Conservation (phyloP, 1,139 yeast genomes). For the Arxiozyma slooffiae region DNA sequence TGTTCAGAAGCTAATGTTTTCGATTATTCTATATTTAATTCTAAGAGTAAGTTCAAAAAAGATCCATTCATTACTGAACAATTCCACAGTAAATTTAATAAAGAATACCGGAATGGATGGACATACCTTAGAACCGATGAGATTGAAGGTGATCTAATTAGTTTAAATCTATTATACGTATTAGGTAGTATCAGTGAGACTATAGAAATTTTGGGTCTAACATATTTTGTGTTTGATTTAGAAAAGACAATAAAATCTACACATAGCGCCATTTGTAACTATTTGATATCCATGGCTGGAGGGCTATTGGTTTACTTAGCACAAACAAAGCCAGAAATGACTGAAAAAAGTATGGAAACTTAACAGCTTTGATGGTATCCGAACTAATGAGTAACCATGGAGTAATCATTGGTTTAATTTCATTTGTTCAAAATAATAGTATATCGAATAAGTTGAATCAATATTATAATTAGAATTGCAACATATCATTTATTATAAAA, state of each 20-base stretch:
- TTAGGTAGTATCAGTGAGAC: slow-evolving; percentile 82
- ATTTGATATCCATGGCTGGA: slow-evolving; percentile 73
- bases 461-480: slow-evolving; percentile 55
- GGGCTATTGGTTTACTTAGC: slow-evolving; percentile 73
- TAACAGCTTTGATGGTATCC: slow-evolving; percentile 77
- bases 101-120: slow-evolving; percentile 50
- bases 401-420: slow-evolving; percentile 73
- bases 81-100: slow-evolving; percentile 43
- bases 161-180: slow-evolving; percentile 73
- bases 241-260: slow-evolving; percentile 65
- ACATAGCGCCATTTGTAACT: slow-evolving; percentile 47
- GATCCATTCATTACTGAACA: slow-evolving; percentile 39
- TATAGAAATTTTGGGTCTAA: slow-evolving; percentile 82
- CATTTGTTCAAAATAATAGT: slow-evolving; percentile 56
- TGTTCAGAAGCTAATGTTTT: slow-evolving; percentile 73
- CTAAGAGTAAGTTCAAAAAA: slow-evolving; percentile 16
- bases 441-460: slow-evolving; percentile 43
- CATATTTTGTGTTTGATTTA: slow-evolving; percentile 80
- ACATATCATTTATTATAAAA: slow-evolving; percentile 57
- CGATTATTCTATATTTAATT: slow-evolving; percentile 41
- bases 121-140: slow-evolving; percentile 85
- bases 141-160: slow-evolving; percentile 38
- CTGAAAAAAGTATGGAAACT: slow-evolving; percentile 41
- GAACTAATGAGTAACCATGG: slow-evolving; percentile 75
- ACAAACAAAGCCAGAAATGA: slow-evolving; percentile 47